Evolutionary conservation across 2,329 filamentous ascomycete species (phyloP).

Genomic region (Talaromyces islandicus): DNA sequence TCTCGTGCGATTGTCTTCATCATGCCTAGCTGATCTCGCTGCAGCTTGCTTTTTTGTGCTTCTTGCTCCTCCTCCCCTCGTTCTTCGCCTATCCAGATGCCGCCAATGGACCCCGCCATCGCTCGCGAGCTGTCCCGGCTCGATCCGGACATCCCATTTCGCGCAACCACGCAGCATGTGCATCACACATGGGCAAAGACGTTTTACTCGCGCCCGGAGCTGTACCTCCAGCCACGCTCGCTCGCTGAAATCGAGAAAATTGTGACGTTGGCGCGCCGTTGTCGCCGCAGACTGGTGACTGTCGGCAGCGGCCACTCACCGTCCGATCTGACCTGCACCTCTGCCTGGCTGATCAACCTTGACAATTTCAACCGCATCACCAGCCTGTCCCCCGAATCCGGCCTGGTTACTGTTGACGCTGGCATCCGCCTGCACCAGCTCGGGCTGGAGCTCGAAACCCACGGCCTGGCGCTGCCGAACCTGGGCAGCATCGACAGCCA

Average conservation of each 20-base stretch:
- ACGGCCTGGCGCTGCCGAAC: conserved; percentile 81
- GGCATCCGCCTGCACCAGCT: conserved; percentile 77
- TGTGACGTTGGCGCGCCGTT: conserved; percentile 71
- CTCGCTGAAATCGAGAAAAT: conserved; percentile 77
- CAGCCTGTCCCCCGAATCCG: conserved; percentile 59
- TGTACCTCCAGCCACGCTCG: conserved; percentile 80
- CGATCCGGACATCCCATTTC: conserved; percentile 66
- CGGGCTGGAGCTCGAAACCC: conserved; percentile 64
- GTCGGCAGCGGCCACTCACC: conserved; percentile 92
- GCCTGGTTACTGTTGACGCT: conserved; percentile 72
- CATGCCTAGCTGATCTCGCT: not conserved
- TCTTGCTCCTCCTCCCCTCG: not conserved
- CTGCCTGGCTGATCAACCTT: conserved; percentile 89
- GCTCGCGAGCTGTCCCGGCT: conserved; percentile 52
- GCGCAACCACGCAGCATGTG: conserved; percentile 62
- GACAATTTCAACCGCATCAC: conserved; percentile 73
- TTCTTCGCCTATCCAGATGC: not conserved
- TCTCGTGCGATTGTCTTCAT: not conserved
- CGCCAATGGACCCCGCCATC: conserved; percentile 40
- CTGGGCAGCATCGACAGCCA: conserved; percentile 93
- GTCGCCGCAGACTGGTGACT: conserved; percentile 73
- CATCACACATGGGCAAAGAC: conserved; percentile 95
- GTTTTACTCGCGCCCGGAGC: conserved; percentile 80
- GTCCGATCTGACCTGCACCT: conserved; percentile 85
- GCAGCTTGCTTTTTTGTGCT: not conserved